A percentile compares a stretch with the other conserved stretches of the same genome.
Evolutionary conservation across 495 filamentous ascomycete genomes (phyloP).

Genomic region (Talaromyces trachyspermus): DNA sequence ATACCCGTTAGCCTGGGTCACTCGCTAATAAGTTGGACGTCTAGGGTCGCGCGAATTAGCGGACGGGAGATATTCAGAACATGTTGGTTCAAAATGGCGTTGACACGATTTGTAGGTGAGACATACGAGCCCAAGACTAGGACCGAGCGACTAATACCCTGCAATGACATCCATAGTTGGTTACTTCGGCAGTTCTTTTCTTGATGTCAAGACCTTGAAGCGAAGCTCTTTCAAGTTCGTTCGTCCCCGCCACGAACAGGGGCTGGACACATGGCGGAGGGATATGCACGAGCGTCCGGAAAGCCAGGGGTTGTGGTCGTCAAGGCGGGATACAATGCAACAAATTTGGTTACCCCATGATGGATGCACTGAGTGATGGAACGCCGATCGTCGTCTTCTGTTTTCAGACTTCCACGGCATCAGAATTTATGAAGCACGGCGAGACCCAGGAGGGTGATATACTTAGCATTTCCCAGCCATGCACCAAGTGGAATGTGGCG

Average conservation of each 20-base stretch:
- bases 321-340: conserved; percentile 54
- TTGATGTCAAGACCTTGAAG: too few species aligned
- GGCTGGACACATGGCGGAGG: conserved; percentile 62
- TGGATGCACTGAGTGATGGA: conserved; percentile 54
- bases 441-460: conserved; percentile 59
- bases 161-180: too few species aligned
- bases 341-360: conserved; percentile 56
- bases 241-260: conserved; percentile 55
- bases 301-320: conserved; percentile 56
- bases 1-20: too few species aligned
- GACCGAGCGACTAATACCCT: too few species aligned
- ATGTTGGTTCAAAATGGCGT: too few species aligned
- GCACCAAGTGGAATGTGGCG: conserved; percentile 59
- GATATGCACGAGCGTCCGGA: conserved; percentile 53
- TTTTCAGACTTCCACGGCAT: conserved; percentile 49
- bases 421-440: conserved; percentile 48
- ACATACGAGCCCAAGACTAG: too few species aligned
- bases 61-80: too few species aligned
- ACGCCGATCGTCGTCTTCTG: conserved; percentile 56
- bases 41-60: too few species aligned
- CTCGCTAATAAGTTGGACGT: too few species aligned
- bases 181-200: too few species aligned
- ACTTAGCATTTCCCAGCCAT: conserved; percentile 49
- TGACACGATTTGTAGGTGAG: too few species aligned
- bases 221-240: too few species aligned